Conservation (phyloP, 176 grass and related monocot genomes). For the Poa pratensis region DNA sequence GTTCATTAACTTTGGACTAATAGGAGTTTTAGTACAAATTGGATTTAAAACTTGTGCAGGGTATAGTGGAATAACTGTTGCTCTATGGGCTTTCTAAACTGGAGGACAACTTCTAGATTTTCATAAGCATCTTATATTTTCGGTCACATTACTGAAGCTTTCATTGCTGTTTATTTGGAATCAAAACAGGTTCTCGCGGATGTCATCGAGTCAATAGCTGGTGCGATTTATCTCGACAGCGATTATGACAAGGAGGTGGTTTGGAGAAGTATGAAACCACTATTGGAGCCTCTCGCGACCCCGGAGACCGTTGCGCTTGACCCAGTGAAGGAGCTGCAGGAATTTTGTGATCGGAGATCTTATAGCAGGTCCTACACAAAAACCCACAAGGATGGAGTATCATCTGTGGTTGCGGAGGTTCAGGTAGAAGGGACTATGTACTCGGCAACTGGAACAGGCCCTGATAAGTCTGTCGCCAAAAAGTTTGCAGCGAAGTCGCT, state of each 20-base stretch:
- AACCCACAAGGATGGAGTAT: slow-evolving; percentile 20
- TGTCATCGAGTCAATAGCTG: slow-evolving; percentile 75
- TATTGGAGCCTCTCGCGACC: slow-evolving; percentile 70
- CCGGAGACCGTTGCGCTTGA: slow-evolving; percentile 59
- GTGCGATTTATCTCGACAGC: slow-evolving; percentile 69
- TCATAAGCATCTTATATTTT: neutral
- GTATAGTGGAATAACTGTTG: neutral
- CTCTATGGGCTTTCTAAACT: neutral
- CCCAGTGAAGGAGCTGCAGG: slow-evolving; percentile 61
- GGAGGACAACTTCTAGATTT: neutral
- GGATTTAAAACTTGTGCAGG: neutral
- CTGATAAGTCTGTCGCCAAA: slow-evolving; percentile 43
- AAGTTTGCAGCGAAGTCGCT: slow-evolving; percentile 57
- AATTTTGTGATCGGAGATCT: slow-evolving; percentile 43
- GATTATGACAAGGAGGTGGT: slow-evolving; percentile 53
- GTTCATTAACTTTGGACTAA: neutral
- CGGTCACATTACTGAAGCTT: neutral
- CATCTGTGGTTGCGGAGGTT: slow-evolving; percentile 49
- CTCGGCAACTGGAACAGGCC: slow-evolving; percentile 40
- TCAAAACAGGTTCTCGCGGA: slow-evolving; percentile 74
- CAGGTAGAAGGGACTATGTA: slow-evolving; percentile 33
- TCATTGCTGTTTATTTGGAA: neutral
- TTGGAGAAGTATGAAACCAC: slow-evolving; percentile 62
- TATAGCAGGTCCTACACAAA: slow-evolving; percentile 28
- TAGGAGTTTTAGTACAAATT: neutral